These are phyloP conservation scores for Conidiobolus incongruus DNA, from an alignment of 371 early-diverging fungal genomes.

Conservation along the genomic window DNA sequence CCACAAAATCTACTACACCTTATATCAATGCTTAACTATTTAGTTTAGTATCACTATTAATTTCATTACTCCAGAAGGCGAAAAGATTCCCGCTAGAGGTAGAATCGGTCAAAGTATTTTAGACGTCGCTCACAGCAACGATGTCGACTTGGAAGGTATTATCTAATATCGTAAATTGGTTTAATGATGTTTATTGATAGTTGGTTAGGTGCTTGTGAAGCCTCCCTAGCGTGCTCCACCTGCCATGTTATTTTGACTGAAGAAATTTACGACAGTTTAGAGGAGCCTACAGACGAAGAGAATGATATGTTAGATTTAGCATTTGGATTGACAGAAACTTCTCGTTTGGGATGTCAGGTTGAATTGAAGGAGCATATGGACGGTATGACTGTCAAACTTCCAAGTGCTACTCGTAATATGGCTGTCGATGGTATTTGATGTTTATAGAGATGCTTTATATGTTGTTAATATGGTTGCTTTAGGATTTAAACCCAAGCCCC, in stretches of 20 bases:
- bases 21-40: not conserved
- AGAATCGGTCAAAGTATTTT: constrained; percentile 73
- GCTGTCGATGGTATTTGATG: constrained; percentile 63
- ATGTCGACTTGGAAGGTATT: constrained; percentile 88
- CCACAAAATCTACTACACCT: too few relatives aligned
- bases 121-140: constrained; percentile 86
- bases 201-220: constrained; percentile 86
- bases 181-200: too few relatives aligned
- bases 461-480: not conserved
- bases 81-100: constrained; percentile 47
- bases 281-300: constrained; percentile 94
- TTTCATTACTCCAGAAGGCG: constrained; percentile 48
- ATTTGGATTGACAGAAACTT: constrained; percentile 94
- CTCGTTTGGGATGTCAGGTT: constrained; percentile 96
- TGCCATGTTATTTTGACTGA: constrained; percentile 93
- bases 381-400: constrained; percentile 77
- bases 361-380: too few relatives aligned
- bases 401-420: constrained; percentile 91
- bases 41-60: constrained; percentile 17
- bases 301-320: constrained; percentile 98
- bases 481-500: constrained; percentile 6
- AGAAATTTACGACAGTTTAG: constrained; percentile 62
- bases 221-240: constrained; percentile 86
- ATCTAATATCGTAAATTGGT: too few relatives aligned
- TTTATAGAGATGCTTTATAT: not conserved